These are phyloP conservation scores for Corymbia maculata DNA, from an alignment of 345 rosid species.

Conservation along the genomic window DNA sequence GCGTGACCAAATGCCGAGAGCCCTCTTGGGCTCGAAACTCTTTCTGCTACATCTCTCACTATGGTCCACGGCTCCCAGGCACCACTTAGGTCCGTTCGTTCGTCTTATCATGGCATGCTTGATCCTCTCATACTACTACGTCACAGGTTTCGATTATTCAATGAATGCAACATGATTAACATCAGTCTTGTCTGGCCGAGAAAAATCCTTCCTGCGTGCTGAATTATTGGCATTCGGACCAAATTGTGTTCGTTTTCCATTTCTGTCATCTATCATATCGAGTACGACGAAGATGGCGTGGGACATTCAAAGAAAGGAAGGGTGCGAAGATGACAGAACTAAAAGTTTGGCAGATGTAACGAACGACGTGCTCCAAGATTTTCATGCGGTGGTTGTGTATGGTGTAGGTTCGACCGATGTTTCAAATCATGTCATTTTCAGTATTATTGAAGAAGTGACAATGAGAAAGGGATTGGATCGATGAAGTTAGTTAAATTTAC, in stretches of 20 bases:
- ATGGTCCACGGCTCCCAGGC: not conserved
- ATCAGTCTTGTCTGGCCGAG: not conserved
- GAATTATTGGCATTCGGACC: not conserved
- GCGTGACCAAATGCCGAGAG: not conserved
- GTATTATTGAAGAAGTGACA: not conserved
- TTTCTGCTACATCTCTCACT: not conserved
- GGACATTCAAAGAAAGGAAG: not conserved
- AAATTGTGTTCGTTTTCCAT: not conserved
- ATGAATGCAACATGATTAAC: not conserved
- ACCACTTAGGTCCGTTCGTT: not conserved
- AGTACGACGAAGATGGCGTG: not conserved
- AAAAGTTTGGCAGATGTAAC: not conserved
- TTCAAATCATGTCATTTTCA: not conserved
- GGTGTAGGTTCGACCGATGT: not conserved
- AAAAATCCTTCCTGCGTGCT: not conserved
- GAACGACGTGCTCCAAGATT: not conserved
- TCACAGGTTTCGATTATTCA: not conserved
- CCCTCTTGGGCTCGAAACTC: not conserved
- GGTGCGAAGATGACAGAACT: not conserved
- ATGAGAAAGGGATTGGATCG: not conserved
- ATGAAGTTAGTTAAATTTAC: not conserved
- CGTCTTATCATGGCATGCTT: not conserved
- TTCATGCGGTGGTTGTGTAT: not conserved
- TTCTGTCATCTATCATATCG: not conserved
- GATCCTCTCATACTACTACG: not conserved